These are phyloP conservation scores for Brassica rapa DNA, from an alignment of 345 rosid species.

Conservation along the genomic window DNA sequence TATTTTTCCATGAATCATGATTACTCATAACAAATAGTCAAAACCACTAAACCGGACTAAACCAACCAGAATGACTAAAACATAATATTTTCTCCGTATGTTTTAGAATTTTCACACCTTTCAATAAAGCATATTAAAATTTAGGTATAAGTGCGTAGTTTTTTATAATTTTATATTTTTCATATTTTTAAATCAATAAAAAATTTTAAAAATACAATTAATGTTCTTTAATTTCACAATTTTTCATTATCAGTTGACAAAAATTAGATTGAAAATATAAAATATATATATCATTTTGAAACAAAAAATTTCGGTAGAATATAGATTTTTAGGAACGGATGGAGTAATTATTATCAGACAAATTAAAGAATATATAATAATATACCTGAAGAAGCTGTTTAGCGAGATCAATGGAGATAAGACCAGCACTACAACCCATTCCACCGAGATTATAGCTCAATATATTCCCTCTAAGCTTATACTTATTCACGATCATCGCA, in stretches of 20 bases:
- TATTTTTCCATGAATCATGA: neutral
- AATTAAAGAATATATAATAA: neutral
- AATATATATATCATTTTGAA: too few relatives aligned
- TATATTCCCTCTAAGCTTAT: constrained; percentile 53
- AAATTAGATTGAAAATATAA: too few relatives aligned
- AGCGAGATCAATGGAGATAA: constrained; percentile 63
- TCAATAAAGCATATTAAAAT: too few relatives aligned
- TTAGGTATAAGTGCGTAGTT: too few relatives aligned
- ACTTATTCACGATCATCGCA: constrained; percentile 50
- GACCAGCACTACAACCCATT: constrained; percentile 65
- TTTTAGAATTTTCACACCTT: too few relatives aligned
- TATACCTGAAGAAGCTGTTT: constrained; percentile 60
- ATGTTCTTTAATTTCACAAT: too few relatives aligned
- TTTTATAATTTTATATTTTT: too few relatives aligned
- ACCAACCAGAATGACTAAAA: constrained; percentile 5
- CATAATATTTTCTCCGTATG: neutral
- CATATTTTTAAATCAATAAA: too few relatives aligned
- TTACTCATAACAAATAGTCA: neutral
- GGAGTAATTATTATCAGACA: neutral
- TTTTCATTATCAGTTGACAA: too few relatives aligned
- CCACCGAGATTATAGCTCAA: constrained; percentile 58
- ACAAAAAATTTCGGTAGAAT: too few relatives aligned
- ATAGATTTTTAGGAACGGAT: too few relatives aligned
- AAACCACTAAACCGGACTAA: neutral
- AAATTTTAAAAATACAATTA: too few relatives aligned